Conservation (phyloP, 768 basidiomycete species). For the Mycena galopus region DNA sequence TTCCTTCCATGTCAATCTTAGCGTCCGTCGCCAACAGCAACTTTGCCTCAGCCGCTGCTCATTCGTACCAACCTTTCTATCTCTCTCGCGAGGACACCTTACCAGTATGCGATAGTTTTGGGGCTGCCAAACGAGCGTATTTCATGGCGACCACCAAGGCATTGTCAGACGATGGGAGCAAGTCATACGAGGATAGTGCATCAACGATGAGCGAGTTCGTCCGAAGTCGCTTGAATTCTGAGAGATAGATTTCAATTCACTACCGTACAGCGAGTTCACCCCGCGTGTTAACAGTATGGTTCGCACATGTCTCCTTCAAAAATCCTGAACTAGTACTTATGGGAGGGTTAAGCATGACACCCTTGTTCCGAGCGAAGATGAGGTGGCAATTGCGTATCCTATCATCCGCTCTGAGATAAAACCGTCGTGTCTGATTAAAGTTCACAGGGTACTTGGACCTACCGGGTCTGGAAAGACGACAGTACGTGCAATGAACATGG, state of each 20-base stretch:
- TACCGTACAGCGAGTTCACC: background rate
- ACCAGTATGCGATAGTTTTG: slow-evolving; percentile 18
- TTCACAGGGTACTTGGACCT: slow-evolving; percentile 13
- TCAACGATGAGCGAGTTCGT: slow-evolving; percentile 6
- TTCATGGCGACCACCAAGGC: background rate
- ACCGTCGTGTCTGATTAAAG: background rate
- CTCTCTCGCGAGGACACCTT: slow-evolving; percentile 4
- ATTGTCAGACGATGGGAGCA: background rate
- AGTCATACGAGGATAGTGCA: background rate
- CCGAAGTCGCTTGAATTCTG: background rate
- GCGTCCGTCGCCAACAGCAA: background rate
- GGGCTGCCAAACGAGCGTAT: slow-evolving; percentile 12
- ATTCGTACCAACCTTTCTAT: slow-evolving; percentile 26
- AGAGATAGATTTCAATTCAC: background rate
- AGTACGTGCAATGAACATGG: background rate
- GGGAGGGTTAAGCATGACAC: background rate
- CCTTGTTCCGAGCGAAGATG: background rate
- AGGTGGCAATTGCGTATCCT: background rate
- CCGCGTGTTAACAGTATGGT: background rate
- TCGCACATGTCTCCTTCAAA: background rate
- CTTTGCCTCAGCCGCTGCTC: slow-evolving; percentile 3
- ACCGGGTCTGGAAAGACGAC: slow-evolving; percentile 25
- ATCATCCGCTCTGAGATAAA: background rate
- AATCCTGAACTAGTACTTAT: background rate
- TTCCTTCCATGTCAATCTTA: background rate